These are phyloP conservation scores for Galerina sulciceps DNA, from an alignment of 768 basidiomycete species.

Conservation along the genomic window DNA sequence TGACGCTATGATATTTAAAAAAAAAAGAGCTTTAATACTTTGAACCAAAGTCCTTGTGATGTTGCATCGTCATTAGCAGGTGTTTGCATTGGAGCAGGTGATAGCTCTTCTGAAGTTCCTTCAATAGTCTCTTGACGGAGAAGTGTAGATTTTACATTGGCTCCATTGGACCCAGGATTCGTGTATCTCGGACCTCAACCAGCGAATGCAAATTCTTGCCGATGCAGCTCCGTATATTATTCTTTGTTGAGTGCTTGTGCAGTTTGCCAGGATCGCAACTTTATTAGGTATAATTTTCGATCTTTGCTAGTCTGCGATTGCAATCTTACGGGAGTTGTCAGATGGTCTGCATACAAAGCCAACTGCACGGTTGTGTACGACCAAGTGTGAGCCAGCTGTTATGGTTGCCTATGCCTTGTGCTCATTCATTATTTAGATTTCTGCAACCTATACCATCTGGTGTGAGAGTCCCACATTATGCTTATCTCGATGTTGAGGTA, in stretches of 20 bases:
- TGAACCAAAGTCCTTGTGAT: slow-evolving; percentile 46
- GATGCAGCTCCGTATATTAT: slow-evolving; percentile 57
- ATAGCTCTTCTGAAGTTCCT: not conserved
- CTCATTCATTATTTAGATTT: slow-evolving; percentile 31
- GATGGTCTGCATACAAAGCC: slow-evolving; percentile 50
- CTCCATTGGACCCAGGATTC: slow-evolving; percentile 28
- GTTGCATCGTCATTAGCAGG: slow-evolving; percentile 45
- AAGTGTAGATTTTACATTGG: slow-evolving; percentile 35
- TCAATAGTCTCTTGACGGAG: too few relatives aligned
- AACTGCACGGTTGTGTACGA: slow-evolving; percentile 51
- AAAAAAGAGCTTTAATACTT: slow-evolving; percentile 41
- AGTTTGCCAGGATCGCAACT: slow-evolving; percentile 44
- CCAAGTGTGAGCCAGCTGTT: slow-evolving; percentile 29
- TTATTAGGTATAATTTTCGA: slow-evolving; percentile 32
- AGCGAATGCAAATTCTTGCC: slow-evolving; percentile 42
- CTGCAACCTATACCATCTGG: slow-evolving; percentile 39
- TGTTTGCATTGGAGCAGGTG: slow-evolving; percentile 43
- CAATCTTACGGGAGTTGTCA: slow-evolving; percentile 21
- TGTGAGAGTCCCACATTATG: slow-evolving; percentile 53
- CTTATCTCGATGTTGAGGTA: slow-evolving; percentile 49
- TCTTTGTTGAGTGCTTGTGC: slow-evolving; percentile 57
- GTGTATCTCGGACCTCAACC: slow-evolving; percentile 43
- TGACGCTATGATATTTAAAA: not conserved
- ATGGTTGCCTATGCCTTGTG: not conserved
- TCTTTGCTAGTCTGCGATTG: not conserved